Base-by-base conservation (phyloP, 1,284 basidiomycete genomes). In the Jaminaea rosea region DNA sequence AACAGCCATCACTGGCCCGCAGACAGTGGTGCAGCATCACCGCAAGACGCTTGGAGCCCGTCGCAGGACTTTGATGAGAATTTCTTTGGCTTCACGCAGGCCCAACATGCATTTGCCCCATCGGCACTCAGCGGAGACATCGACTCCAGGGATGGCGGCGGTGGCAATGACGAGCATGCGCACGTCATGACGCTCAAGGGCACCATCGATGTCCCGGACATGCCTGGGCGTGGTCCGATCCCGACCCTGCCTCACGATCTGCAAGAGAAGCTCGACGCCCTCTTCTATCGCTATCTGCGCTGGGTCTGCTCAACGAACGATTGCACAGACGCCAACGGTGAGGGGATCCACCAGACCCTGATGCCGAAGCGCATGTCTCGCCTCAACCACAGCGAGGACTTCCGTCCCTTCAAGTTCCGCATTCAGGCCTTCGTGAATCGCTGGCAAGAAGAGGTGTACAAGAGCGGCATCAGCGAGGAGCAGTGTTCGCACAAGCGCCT, bases 351-450 rank as follows among this genome's bases (percentile, higher is more conserved):
- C 75, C 94, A 99, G 77, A 91, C 91, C 36, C 80, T 98, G 63
- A 98, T 97, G 94, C 87, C 92, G 1, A 77, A 77, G 56, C 28
- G 46, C 4, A 47, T 73, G 69, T 60, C 60, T 0, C 55, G 67
- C 11, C 48, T 69, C 26, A 65, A 71, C 41, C 92, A 97, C 77
- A 91, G 88, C 44, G 84, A 85, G 44, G 93, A 97, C 76, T 99
- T 93, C 77, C 83, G 93, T 26, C 93, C 94, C 17, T 98, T 99
- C 84, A 97, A 97, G 76, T 98, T 98, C 78, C 84, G 94, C 50
- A 98, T 99, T 65, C 89, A 93, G 74, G 93, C 94, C 0, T 99
- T 99, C 76, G 97, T 93, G 11, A 90, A 92, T 66, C 88, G 87
- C 0, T 98, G 98, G 73, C 80, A 93, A 65, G 90, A 96, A 73